Percentiles rank a stretch among this genome's conserved stretches.
Conservation (phyloP, 2,329 filamentous ascomycete genomes). For the Aspergillus sp. region DNA sequence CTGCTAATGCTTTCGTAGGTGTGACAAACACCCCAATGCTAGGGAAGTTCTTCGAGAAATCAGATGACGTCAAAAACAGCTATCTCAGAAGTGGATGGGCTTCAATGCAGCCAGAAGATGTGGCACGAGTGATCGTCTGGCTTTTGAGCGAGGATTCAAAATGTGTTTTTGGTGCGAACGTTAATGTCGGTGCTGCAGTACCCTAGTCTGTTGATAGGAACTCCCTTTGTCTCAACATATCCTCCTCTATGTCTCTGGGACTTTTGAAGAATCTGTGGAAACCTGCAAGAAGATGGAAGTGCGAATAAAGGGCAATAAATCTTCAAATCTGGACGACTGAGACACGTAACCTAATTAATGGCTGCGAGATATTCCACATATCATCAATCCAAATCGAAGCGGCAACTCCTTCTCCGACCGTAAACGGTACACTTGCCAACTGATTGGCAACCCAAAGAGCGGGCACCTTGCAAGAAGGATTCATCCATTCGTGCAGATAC, state of each 20-base stretch:
- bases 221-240: not conserved
- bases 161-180: slow-evolving; percentile 15
- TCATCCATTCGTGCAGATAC: not conserved
- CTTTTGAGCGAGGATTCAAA: slow-evolving; percentile 16
- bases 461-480: not conserved
- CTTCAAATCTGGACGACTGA: not conserved
- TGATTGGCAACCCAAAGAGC: not conserved
- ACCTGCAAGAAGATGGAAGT: not conserved
- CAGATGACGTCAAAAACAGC: not conserved
- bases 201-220: slow-evolving; percentile 1
- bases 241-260: not conserved
- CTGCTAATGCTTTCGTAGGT: not conserved
- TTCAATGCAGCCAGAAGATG: slow-evolving; percentile 13
- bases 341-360: not conserved
- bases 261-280: not conserved
- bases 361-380: not conserved
- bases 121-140: slow-evolving; percentile 17
- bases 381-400: not conserved
- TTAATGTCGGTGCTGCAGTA: slow-evolving; percentile 15
- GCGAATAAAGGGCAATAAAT: not conserved
- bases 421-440: not conserved
- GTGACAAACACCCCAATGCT: slow-evolving; percentile 12
- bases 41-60: slow-evolving; percentile 10
- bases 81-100: slow-evolving; percentile 7
- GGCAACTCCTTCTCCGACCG: not conserved